Base-by-base conservation (phyloP, 257 asterid genomes). In the Solanum chmielewskii region DNA sequence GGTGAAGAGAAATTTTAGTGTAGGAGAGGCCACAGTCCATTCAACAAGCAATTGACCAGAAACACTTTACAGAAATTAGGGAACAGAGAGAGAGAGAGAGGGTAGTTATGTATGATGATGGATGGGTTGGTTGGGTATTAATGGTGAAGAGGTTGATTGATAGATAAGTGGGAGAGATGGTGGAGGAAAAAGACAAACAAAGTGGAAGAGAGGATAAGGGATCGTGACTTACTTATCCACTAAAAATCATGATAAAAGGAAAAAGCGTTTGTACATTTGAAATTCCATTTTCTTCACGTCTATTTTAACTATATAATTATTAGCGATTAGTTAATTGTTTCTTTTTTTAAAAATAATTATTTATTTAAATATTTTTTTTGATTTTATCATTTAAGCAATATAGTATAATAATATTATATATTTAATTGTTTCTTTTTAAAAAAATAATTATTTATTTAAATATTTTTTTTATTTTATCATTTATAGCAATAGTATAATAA, bases 21-120 rank as follows among this genome's bases (percentile, higher is more conserved):
- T 80, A 66, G 39, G 77, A 89, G 60, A 93, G 89, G 91, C 93
- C 89, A 85, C 88, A 92, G 92, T 93, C 98, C 98, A 96, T 96
- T 92, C 93, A 94, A 91, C 92, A 87, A 71, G 15, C 35, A 25
- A 41, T 29, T 21, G 9, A 42, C 18, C 13, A 47, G 35, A 39
- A 18, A 69, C 59, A 10, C 29, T 27, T 74, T 64, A 49, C 15
- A 29, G 59, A 25, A 62, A 69, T 39, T 15, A 37, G 45, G 27
- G 18, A 25, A 39, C 0, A 21, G 27, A 52, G 21, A 69, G 73
- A 44, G 86, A 3, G 31, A 21, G 73, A 0, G 47, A 49, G 23
- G 44, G 20, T 23, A 14, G 70, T 71, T 85, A 81, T 31, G 52
- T 29, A 15, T 23, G 15, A 11, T 39, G 60, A 49, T 33, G 35